Percentiles rank a stretch among this genome's conserved stretches.
These are phyloP conservation scores for Fusarium solani-melongenae DNA, from an alignment of 2,329 filamentous ascomycete species.

Conservation along the genomic window DNA sequence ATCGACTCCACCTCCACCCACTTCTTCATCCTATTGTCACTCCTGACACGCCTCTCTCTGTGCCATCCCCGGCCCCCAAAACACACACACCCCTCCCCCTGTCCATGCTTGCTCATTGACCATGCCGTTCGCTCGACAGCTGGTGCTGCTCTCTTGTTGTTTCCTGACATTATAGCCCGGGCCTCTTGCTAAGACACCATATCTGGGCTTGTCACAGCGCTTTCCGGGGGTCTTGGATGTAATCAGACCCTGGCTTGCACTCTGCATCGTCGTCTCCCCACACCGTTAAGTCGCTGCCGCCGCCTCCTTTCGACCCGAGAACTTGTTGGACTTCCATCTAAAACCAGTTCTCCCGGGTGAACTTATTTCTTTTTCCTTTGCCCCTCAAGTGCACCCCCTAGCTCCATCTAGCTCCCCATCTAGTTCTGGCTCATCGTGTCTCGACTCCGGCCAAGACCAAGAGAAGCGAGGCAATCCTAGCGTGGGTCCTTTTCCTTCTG, in stretches of 20 bases:
- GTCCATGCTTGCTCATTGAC: slow-evolving; percentile 16
- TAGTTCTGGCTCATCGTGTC: slow-evolving; percentile 32
- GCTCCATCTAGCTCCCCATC: slow-evolving; percentile 25
- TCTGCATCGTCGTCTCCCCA: slow-evolving; percentile 36
- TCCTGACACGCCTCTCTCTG: slow-evolving; percentile 21
- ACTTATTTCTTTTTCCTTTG: slow-evolving; percentile 43
- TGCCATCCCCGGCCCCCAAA: slow-evolving; percentile 13
- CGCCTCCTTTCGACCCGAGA: slow-evolving; percentile 38
- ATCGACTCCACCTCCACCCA: slow-evolving; percentile 35
- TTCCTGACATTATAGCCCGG: slow-evolving; percentile 36
- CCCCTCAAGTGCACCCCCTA: slow-evolving; percentile 28
- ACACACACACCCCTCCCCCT: slow-evolving; percentile 33
- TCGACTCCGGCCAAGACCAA: slow-evolving; percentile 31
- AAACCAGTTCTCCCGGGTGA: slow-evolving; percentile 36
- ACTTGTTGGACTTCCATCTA: slow-evolving; percentile 15
- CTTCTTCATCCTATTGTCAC: slow-evolving; percentile 21
- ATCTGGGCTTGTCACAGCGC: slow-evolving; percentile 22
- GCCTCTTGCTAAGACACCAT: slow-evolving; percentile 37
- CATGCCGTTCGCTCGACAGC: slow-evolving; percentile 30
- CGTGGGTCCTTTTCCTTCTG: slow-evolving; percentile 45
- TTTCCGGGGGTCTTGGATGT: slow-evolving; percentile 34
- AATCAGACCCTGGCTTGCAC: slow-evolving; percentile 42
- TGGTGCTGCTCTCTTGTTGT: slow-evolving; percentile 37
- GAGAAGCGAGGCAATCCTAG: slow-evolving; percentile 44
- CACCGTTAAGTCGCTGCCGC: slow-evolving; percentile 33